Evolutionary conservation across 345 rosid species (phyloP).

Genomic region (Eucalyptus marginata): DNA sequence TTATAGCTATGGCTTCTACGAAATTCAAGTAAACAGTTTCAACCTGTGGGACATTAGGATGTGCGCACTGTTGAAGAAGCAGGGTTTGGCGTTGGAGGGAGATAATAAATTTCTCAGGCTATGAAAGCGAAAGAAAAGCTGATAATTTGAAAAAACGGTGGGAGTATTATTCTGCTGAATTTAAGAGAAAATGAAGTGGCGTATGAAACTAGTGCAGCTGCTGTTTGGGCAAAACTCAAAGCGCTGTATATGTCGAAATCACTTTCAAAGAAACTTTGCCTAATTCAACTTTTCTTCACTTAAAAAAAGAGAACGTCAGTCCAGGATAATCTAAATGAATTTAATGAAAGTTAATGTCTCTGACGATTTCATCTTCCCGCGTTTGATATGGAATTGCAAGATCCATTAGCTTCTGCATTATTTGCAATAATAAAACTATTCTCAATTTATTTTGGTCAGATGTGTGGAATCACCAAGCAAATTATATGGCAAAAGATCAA

Average conservation of each 20-base stretch:
- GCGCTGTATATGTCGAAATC: background rate
- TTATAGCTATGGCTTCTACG: too few relatives aligned
- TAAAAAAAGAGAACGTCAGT: background rate
- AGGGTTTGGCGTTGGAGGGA: too few relatives aligned
- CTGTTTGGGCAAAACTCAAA: background rate
- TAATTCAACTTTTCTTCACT: background rate
- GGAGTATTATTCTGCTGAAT: background rate
- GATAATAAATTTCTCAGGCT: too few relatives aligned
- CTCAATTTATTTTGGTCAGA: background rate
- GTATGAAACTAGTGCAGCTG: background rate
- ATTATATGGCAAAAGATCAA: background rate
- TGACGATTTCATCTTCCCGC: background rate
- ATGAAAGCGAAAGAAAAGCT: too few relatives aligned
- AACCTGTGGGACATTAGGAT: too few relatives aligned
- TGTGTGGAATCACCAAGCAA: background rate
- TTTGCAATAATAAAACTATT: background rate
- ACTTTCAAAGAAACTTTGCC: background rate
- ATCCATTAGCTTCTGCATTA: background rate
- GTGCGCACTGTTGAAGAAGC: too few relatives aligned
- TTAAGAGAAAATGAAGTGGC: background rate
- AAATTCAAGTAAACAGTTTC: too few relatives aligned
- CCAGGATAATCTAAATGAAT: background rate
- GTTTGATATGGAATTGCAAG: background rate
- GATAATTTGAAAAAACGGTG: background rate
- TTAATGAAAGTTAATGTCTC: background rate